Conservation (phyloP, 768 basidiomycete genomes). For the Kwoniella bestiolae region DNA sequence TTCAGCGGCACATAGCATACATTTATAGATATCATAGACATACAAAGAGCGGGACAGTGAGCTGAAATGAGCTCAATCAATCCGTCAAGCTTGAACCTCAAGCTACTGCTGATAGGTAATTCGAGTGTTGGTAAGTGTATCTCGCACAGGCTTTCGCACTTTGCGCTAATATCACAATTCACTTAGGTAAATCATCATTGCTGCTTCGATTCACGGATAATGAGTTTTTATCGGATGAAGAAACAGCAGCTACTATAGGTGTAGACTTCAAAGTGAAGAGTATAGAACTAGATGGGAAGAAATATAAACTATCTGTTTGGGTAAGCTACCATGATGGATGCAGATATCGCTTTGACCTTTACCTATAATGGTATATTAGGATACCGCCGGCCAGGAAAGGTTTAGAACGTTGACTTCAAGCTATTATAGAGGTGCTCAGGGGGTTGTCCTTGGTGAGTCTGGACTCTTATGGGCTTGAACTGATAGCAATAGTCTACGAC, state of each 20-base stretch:
- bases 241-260: constrained; percentile 57
- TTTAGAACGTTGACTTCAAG: constrained; percentile 94
- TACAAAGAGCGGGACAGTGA: not conserved
- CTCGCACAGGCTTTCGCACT: not conserved
- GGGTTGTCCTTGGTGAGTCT: constrained; percentile 60
- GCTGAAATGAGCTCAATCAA: constrained; percentile 18
- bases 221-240: constrained; percentile 82
- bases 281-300: constrained; percentile 53
- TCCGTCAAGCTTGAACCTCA: constrained; percentile 37
- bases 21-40: not conserved
- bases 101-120: constrained; percentile 58
- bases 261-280: constrained; percentile 60
- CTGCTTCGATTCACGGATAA: constrained; percentile 95
- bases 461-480: not conserved
- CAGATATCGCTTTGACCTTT: not conserved
- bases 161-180: not conserved
- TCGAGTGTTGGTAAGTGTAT: constrained; percentile 73
- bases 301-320: constrained; percentile 89
- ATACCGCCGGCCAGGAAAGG: constrained; percentile 95
- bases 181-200: constrained; percentile 66
- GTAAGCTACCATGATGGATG: constrained; percentile 60
- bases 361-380: constrained; percentile 61
- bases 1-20: not conserved
- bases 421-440: constrained; percentile 76
- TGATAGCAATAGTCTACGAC: constrained; percentile 75